Evolutionary conservation across 352 stramenopile genomes (phyloP).

Genomic region (Globisporangium splendens): DNA sequence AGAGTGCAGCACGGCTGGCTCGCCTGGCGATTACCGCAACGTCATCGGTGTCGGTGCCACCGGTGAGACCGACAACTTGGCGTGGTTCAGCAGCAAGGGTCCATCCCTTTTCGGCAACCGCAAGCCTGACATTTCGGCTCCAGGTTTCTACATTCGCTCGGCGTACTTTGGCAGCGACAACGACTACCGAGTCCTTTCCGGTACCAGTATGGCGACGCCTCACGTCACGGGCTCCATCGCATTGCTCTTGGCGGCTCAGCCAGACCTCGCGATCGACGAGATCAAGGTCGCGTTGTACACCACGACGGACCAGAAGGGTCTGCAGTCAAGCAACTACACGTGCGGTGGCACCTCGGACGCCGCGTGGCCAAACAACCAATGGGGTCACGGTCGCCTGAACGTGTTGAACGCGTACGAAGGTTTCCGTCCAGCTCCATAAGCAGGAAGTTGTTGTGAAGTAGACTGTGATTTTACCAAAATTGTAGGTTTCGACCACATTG

Average conservation of each 20-base stretch:
- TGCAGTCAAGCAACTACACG: slow-evolving; percentile 7
- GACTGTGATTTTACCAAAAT: too few species aligned
- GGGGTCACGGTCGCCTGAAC: slow-evolving; percentile 5
- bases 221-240: slow-evolving; percentile 22
- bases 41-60: slow-evolving; percentile 37
- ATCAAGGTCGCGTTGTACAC: background rate
- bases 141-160: slow-evolving; percentile 14
- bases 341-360: slow-evolving; percentile 16
- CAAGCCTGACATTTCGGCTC: slow-evolving; percentile 28
- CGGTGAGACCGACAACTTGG: slow-evolving; percentile 14
- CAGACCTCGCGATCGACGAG: slow-evolving; percentile 10
- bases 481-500: too few species aligned
- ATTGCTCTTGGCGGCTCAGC: slow-evolving; percentile 15
- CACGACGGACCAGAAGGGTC: slow-evolving; percentile 9
- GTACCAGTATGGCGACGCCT: slow-evolving; percentile 22
- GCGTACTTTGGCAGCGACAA: slow-evolving; percentile 2
- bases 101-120: slow-evolving; percentile 11
- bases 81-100: slow-evolving; percentile 24
- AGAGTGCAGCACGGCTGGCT: slow-evolving; percentile 19
- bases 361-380: background rate
- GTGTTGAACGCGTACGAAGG: slow-evolving; percentile 16
- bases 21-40: slow-evolving; percentile 23
- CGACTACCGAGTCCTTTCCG: slow-evolving; percentile 10
- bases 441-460: too few species aligned
- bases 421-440: slow-evolving; percentile 9